Percentiles rank a stretch among this genome's conserved stretches.
phyloP scores from a whole-genome alignment of 257 asterid species.

The Marsdenia floribunda region DNA sequence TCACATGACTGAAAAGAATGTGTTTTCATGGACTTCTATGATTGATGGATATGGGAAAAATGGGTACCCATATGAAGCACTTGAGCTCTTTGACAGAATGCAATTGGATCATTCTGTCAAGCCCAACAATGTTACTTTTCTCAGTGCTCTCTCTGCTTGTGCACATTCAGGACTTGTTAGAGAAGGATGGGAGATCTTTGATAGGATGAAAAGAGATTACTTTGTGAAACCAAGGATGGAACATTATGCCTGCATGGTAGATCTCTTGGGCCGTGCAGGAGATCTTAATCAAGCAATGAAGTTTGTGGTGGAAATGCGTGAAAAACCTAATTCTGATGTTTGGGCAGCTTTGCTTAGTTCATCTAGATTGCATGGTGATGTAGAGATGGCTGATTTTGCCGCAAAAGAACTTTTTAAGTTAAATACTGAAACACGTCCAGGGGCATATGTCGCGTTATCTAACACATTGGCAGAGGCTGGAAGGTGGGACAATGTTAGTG shows the following conservation, averaged over 20 bases:
- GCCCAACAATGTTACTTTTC: constrained; percentile 80
- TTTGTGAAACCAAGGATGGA: constrained; percentile 81
- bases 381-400: constrained; percentile 75
- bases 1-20: constrained; percentile 62
- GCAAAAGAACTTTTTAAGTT: constrained; percentile 68
- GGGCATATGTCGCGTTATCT: constrained; percentile 77
- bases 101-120: constrained; percentile 18
- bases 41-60: constrained; percentile 92
- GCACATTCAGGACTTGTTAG: constrained; percentile 73
- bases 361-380: constrained; percentile 71
- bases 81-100: constrained; percentile 58
- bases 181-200: constrained; percentile 57
- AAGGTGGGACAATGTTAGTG: constrained; percentile 73
- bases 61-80: constrained; percentile 63
- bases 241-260: constrained; percentile 88
- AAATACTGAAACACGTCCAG: constrained; percentile 44
- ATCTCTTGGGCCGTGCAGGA: constrained; percentile 83
- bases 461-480: constrained; percentile 86
- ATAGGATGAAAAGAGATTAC: constrained; percentile 51
- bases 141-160: constrained; percentile 78
- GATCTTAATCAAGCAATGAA: constrained; percentile 56
- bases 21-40: constrained; percentile 92
- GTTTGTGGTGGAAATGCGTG: constrained; percentile 57
- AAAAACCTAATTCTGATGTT: constrained; percentile 68
- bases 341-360: constrained; percentile 89